Percentiles rank a stretch among this genome's conserved stretches.
Conservation (phyloP, 768 basidiomycete species). For the Pulveroboletus sp. region DNA sequence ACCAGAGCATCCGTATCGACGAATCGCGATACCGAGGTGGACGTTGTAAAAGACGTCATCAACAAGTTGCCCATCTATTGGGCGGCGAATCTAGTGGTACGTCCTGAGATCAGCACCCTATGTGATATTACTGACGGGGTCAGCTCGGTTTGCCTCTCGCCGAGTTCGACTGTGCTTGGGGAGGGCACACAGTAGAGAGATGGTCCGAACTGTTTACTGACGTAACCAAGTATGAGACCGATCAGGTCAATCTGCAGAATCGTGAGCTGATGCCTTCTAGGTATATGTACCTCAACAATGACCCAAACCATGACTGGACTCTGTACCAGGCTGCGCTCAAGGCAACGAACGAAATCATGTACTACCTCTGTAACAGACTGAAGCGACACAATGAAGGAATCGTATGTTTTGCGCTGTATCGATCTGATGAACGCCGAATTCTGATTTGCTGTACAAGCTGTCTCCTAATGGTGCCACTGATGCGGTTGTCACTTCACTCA, state of each 20-base stretch:
- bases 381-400: constrained; percentile 15
- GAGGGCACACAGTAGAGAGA: constrained; percentile 37
- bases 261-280: constrained; percentile 18
- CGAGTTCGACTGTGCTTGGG: constrained; percentile 34
- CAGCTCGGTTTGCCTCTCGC: constrained; percentile 32
- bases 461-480: constrained; percentile 24
- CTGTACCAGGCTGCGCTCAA: constrained; percentile 25
- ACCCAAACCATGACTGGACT: constrained; percentile 32
- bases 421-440: background rate
- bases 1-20: constrained; percentile 11
- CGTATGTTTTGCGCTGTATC: constrained; percentile 13
- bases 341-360: constrained; percentile 25
- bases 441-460: background rate
- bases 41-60: constrained; percentile 66
- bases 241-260: background rate
- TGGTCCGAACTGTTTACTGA: constrained; percentile 50
- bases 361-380: constrained; percentile 23
- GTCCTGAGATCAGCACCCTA: constrained; percentile 14
- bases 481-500: constrained; percentile 14
- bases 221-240: constrained; percentile 32
- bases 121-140: background rate
- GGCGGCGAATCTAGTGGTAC: constrained; percentile 54
- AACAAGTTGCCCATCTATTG: constrained; percentile 60
- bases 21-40: constrained; percentile 31
- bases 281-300: constrained; percentile 35